A percentile compares a stretch with the other conserved stretches of the same genome.
Evolutionary conservation across 805 yeast species (phyloP).

Genomic region (Candida adriatica): DNA sequence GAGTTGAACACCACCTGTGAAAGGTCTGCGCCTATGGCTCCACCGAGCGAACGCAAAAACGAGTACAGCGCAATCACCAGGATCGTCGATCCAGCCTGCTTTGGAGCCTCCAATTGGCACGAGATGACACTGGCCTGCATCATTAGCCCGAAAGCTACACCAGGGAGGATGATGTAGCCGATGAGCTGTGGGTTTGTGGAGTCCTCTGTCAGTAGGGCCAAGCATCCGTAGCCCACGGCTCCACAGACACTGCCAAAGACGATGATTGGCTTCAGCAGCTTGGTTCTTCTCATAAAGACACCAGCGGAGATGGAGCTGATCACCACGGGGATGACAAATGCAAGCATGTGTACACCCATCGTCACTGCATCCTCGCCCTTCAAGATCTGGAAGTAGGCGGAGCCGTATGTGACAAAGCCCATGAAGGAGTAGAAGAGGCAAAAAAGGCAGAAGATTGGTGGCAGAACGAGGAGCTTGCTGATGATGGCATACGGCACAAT

Average conservation of each 20-base stretch:
- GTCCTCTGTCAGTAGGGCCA: conserved; percentile 25
- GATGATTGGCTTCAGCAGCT: conserved; percentile 29
- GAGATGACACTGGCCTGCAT: conserved; percentile 28
- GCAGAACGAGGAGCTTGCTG: conserved; percentile 27
- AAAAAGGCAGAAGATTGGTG: conserved; percentile 24
- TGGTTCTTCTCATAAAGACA: conserved; percentile 25
- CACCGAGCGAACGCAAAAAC: conserved; percentile 35
- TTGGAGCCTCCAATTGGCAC: conserved; percentile 37
- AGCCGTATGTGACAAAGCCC: conserved; percentile 28
- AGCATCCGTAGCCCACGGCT: conserved; percentile 29
- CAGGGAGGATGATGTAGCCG: conserved; percentile 32
- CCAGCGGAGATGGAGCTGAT: conserved; percentile 18
- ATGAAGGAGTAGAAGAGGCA: conserved; percentile 35
- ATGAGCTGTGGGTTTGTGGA: conserved; percentile 25
- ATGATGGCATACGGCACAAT: conserved; percentile 37
- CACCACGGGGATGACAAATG: conserved; percentile 15
- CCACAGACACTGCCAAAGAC: conserved; percentile 25
- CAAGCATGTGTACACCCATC: conserved; percentile 19
- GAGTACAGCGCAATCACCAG: conserved; percentile 36
- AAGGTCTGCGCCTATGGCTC: conserved; percentile 32
- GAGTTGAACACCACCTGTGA: conserved; percentile 32
- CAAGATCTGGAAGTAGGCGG: conserved; percentile 46
- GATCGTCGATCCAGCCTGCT: conserved; percentile 39
- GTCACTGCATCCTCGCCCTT: conserved; percentile 23
- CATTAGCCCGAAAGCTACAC: conserved; percentile 29